Evolutionary conservation across 139 green algal species (phyloP).

Genomic region (Chlorella sp.): DNA sequence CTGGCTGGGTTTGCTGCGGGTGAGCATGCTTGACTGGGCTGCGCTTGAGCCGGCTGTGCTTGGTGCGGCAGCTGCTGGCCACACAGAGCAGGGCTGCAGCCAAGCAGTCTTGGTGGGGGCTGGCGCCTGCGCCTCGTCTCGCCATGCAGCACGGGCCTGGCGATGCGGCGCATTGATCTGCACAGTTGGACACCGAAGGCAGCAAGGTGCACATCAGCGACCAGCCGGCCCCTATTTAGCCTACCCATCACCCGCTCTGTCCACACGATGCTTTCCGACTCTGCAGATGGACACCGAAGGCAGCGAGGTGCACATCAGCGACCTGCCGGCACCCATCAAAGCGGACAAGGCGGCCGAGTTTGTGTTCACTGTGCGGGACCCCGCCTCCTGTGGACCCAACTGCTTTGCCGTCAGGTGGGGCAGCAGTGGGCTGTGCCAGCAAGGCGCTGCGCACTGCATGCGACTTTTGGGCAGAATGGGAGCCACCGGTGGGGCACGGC

Average conservation of each 20-base stretch:
- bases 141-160: not conserved
- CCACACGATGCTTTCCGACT: no score
- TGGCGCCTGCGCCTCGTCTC: not conserved
- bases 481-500: no score
- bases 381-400: conserved; percentile 26
- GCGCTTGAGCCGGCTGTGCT: no score
- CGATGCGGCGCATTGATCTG: not conserved
- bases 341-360: conserved; percentile 63
- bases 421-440: no score
- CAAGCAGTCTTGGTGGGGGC: conserved; percentile 11
- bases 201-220: not conserved
- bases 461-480: no score
- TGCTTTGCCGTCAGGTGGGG: conserved; percentile 55
- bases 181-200: not conserved
- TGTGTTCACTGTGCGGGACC: conserved; percentile 73
- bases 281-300: conserved; percentile 87
- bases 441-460: no score
- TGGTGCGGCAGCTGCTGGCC: conserved; percentile 72
- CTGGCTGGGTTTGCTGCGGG: conserved; percentile 55
- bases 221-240: not conserved
- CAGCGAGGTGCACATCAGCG: conserved; percentile 79
- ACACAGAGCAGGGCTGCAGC: conserved; percentile 65
- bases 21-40: no score
- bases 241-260: not conserved
- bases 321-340: conserved; percentile 62